Base-by-base conservation (phyloP, 768 basidiomycete species). In the Russula griseocarnosa region DNA sequence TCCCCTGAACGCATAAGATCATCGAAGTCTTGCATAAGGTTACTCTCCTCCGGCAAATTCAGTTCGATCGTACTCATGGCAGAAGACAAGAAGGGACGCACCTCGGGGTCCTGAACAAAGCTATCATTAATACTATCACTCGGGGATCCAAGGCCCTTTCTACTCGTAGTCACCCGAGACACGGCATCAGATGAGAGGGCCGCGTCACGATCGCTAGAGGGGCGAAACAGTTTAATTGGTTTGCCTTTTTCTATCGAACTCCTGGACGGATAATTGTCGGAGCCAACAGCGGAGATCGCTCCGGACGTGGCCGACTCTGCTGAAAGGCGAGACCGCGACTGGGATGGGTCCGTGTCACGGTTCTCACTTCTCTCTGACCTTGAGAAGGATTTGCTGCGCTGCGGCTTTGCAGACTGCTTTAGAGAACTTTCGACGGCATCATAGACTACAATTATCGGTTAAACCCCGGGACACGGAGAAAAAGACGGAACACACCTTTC, bases 1-100 rank as follows among this genome's bases (percentile, higher is more conserved):
- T 88, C 81, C 64, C 88, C 84, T 63, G 91, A 93, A 57, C 84
- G 85, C 86, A 98, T 88, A 74, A 98, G 79, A 74, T 93, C 86
- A 75, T 98, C 95, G 74, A 98, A 98, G 73, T 96, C 91, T 66
- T 89, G 86, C 61, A 70, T 69, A n/a, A 71, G 58, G 22, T 68
- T 73, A 72, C 72, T 82, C 44, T 66, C 71, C 58, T 69, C 58
- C 38, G 32, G 24, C 11, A 49, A 54, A 47, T 55, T 42, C 51
- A 34, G 51, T 42, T 36, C 34, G 63, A 46, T 52, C 32, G 49
- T 53, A 26, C 56, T 56, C 63, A 38, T 34, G 51, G 60, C 30
- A 55, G 32, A 28, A 57, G 47, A 42, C 49, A 62, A 60, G 42
- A 22, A 53, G 24, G 40, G 28, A 51, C 69, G 55, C 52, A 67